Conservation (phyloP, 768 basidiomycete species). For the Boletales sp. region DNA sequence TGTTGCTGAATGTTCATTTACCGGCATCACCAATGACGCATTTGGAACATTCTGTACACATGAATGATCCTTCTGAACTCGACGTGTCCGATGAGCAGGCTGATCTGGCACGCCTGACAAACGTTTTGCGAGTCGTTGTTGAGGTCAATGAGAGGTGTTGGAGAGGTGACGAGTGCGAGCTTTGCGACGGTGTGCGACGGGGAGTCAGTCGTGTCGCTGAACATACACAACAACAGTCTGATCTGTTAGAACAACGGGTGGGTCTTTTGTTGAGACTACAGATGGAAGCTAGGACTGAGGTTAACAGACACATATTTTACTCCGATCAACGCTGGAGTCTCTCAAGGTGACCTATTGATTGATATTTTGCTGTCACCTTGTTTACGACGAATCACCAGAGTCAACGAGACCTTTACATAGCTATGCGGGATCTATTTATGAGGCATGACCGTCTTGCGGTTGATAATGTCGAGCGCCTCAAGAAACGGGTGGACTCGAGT, state of each 20-base stretch:
- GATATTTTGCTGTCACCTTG: constrained; percentile 2
- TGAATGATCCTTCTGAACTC: constrained; percentile 17
- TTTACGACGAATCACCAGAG: constrained; percentile 36
- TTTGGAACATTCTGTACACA: constrained; percentile 11
- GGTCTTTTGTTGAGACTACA: constrained; percentile 20
- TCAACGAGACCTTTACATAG: constrained; percentile 83
- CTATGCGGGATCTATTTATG: constrained; percentile 81
- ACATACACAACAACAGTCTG: constrained; percentile 69
- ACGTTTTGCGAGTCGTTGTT: constrained; percentile 72
- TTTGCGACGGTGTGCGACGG: constrained; percentile 71
- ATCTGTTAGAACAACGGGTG: constrained; percentile 71
- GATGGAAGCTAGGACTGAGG: background rate
- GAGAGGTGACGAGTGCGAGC: constrained; percentile 78
- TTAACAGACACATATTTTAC: constrained; percentile 54
- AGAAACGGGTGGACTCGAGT: constrained; percentile 78
- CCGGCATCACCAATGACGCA: constrained; percentile 11
- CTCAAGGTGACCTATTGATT: constrained; percentile 53
- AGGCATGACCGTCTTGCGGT: constrained; percentile 86
- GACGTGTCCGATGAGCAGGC: constrained; percentile 52
- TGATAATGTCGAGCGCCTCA: constrained; percentile 84
- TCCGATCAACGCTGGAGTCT: constrained; percentile 70
- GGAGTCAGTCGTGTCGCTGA: constrained; percentile 66
- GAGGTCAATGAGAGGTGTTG: constrained; percentile 82
- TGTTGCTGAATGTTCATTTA: constrained; percentile 29
- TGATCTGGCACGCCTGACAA: constrained; percentile 78